Base-by-base conservation (phyloP, 441 rosid species). In the Breynia disticha region DNA sequence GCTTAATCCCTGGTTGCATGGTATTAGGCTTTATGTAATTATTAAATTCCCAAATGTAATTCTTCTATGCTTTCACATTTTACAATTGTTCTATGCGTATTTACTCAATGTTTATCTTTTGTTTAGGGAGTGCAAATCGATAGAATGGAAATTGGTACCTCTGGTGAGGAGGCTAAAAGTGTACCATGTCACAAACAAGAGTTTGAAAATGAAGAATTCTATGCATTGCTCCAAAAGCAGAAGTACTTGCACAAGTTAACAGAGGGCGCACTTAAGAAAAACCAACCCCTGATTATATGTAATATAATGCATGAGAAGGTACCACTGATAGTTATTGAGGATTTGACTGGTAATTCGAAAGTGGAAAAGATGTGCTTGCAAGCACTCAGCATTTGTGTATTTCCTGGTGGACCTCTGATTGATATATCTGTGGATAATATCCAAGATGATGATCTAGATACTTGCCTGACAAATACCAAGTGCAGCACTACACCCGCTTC, bases 51-150 rank as follows among this genome's bases (percentile, higher is more conserved):
- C 12, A 41, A 41, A 15, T 11, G 13, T 9, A 0, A 41, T 9
- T 9, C 13, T 11, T 9, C 13, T 41, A 3, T 41, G 0, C 10
- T 11, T 11, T 41, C 44, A 41, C n/a, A 15, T 41, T 0, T 13
- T 41, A 41, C 1, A 28, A 4, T 4, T 41, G n/a, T 9, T 41
- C 44, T 0, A 41, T 11, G 44, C n/a, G 10, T 15, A 41, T 41
- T 41, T 41, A 3, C 35, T 41, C 13, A 41, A 41, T 4, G 0
- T 9, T 41, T 41, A 7, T 7, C 20, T 70, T 61, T 18, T 56
- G 56, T 60, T 49, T 75, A 88, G 97, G 95, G 97, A 17, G 88
- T 80, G 22, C 78, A 82, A 68, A 79, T 79, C 50, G 91, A 91
- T 55, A 70, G 82, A 62, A 79, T 78, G 87, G 85, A 77, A 37